These are phyloP conservation scores for Dendrocalamus latiflorus DNA, from an alignment of 202 grass and related monocot genomes.

Conservation along the genomic window DNA sequence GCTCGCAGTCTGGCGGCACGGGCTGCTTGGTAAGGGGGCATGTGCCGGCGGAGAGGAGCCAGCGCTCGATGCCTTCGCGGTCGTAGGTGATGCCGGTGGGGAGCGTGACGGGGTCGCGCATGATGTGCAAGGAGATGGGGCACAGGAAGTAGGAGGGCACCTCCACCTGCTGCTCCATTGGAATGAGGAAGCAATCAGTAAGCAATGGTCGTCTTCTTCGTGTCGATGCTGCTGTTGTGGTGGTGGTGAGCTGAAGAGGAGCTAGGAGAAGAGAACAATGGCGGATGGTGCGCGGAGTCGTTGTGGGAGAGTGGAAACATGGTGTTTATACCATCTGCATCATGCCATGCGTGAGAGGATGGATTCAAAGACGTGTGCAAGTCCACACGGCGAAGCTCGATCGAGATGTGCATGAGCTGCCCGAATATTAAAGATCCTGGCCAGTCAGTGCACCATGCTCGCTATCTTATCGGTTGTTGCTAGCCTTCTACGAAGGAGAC, in stretches of 20 bases:
- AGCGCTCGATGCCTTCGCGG: slow-evolving; percentile 50
- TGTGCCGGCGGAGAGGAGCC: slow-evolving; percentile 42
- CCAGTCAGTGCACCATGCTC: not conserved
- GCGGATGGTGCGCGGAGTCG: not conserved
- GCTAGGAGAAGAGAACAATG: not conserved
- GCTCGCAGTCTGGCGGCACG: slow-evolving; percentile 25
- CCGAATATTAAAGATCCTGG: not conserved
- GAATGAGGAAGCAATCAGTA: not conserved
- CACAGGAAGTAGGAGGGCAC: slow-evolving; percentile 56
- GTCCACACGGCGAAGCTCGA: not conserved
- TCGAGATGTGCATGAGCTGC: not conserved
- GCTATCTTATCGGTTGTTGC: not conserved
- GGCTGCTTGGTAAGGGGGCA: slow-evolving; percentile 62
- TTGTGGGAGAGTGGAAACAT: too few relatives aligned
- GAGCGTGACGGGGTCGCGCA: slow-evolving; percentile 61
- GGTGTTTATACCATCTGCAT: too few relatives aligned
- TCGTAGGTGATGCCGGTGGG: slow-evolving; percentile 68
- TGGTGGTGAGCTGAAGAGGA: not conserved
- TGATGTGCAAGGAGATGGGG: slow-evolving; percentile 59
- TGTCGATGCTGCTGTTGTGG: not conserved
- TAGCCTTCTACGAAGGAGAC: not conserved
- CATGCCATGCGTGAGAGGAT: too few relatives aligned
- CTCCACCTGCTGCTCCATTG: slow-evolving; percentile 12
- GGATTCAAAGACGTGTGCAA: slow-evolving; percentile 33
- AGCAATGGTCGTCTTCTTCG: not conserved